phyloP scores from a whole-genome alignment of 164 flowering plant species.

The Umbilicus rupestris region DNA sequence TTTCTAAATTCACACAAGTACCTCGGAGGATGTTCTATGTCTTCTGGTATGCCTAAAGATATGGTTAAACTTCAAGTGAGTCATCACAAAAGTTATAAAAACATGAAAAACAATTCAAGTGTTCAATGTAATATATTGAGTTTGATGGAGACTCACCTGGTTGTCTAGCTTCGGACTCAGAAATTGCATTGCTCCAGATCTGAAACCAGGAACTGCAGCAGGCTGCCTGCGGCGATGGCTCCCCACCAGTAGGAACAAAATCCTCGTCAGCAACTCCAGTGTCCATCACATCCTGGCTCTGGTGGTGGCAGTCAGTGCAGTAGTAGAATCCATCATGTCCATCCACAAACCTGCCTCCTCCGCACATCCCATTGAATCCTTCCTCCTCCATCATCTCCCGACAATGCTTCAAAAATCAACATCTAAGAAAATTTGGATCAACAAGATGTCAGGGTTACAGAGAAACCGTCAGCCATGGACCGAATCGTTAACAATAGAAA shows the following conservation, averaged over 20 bases:
- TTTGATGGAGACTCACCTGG: slow-evolving; percentile 17
- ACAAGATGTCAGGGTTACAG: too few species aligned
- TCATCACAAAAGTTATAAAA: too few species aligned
- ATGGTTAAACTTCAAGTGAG: too few species aligned
- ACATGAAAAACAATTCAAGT: not conserved
- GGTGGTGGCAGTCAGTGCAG: slow-evolving; percentile 43
- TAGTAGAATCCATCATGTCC: slow-evolving; percentile 55
- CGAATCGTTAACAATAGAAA: too few species aligned
- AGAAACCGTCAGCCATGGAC: too few species aligned
- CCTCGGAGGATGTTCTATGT: slow-evolving; percentile 14
- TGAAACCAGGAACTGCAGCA: not conserved
- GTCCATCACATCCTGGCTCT: slow-evolving; percentile 46
- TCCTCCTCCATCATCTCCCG: slow-evolving; percentile 8
- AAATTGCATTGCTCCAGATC: slow-evolving; percentile 15
- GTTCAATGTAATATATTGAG: too few species aligned
- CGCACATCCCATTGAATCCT: slow-evolving; percentile 22
- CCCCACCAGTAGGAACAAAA: slow-evolving; percentile 14
- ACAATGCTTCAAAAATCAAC: too few species aligned
- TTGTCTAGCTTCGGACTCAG: slow-evolving; percentile 40
- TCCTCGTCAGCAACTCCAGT: slow-evolving; percentile 51
- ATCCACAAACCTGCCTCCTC: slow-evolving; percentile 28
- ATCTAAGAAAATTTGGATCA: too few species aligned
- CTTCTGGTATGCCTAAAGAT: slow-evolving; percentile 30
- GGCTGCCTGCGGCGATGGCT: slow-evolving; percentile 16
- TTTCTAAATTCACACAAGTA: slow-evolving; percentile 44